phyloP scores from a whole-genome alignment of 208 protist species.

The Trypanosoma melophagium region DNA sequence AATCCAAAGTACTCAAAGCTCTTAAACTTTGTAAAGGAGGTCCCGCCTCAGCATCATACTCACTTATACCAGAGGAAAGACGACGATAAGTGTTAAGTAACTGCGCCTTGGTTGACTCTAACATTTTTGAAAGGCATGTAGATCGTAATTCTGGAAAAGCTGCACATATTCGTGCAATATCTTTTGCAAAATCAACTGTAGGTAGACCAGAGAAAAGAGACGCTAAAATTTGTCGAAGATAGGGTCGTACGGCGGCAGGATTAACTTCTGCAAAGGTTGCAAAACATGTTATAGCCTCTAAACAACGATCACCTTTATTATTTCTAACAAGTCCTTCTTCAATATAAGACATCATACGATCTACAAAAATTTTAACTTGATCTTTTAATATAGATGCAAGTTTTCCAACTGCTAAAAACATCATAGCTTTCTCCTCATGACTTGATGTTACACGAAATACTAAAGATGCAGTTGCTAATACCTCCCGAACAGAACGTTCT shows the following conservation, averaged over 20 bases:
- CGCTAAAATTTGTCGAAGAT: conserved; percentile 70
- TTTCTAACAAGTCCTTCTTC: conserved; percentile 56
- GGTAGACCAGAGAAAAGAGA: conserved; percentile 73
- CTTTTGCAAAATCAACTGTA: conserved; percentile 70
- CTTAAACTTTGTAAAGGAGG: conserved; percentile 63
- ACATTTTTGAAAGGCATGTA: conserved; percentile 84
- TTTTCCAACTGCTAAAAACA: conserved; percentile 64
- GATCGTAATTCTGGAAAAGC: conserved; percentile 89
- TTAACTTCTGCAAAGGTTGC: conserved; percentile 68
- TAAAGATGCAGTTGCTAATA: conserved; percentile 42
- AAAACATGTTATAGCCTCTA: conserved; percentile 84
- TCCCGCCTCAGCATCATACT: conserved; percentile 30
- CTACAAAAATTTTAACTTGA: conserved; percentile 61
- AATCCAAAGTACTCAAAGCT: conserved; percentile 75
- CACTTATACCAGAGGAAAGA: conserved; percentile 3
- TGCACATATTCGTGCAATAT: conserved; percentile 83
- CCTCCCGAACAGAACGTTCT: conserved; percentile 41
- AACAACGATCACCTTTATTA: conserved; percentile 57
- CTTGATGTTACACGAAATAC: conserved; percentile 50
- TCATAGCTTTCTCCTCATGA: conserved; percentile 51
- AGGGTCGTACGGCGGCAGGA: conserved; percentile 75
- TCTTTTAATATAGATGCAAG: conserved; percentile 67
- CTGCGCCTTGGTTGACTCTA: conserved; percentile 77
- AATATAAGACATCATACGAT: conserved; percentile 81
- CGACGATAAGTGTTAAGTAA: conserved; percentile 33